Conservation (phyloP, 768 basidiomycete species). For the Amanita phalloides region DNA sequence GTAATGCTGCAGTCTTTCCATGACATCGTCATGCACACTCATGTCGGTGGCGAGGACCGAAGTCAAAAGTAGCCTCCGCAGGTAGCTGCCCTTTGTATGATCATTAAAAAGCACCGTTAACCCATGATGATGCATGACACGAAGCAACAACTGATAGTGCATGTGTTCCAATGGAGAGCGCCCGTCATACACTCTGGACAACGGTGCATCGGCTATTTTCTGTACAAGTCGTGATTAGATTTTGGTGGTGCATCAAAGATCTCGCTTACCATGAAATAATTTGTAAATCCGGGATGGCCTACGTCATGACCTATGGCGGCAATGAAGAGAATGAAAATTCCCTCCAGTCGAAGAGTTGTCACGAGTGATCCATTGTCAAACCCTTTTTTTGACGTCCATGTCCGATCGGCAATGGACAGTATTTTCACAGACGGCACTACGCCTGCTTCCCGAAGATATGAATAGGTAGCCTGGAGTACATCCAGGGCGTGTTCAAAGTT, state of each 20-base stretch:
- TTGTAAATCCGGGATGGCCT: constrained; percentile 92
- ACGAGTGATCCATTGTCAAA: constrained; percentile 28
- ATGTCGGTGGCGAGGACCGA: constrained; percentile 93
- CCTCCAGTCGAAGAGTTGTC: constrained; percentile 46
- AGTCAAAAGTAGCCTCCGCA: constrained; percentile 67
- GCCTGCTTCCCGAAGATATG: constrained; percentile 69
- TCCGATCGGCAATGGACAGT: constrained; percentile 40
- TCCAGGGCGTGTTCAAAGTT: constrained; percentile 97
- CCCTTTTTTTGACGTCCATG: constrained; percentile 25
- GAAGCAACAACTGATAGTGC: constrained; percentile 76
- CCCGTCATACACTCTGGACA: constrained; percentile 82
- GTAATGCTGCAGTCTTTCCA: constrained; percentile 48
- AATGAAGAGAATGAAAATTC: constrained; percentile 77
- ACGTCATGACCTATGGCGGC: constrained; percentile 97
- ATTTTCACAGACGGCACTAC: constrained; percentile 72
- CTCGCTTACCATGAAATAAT: constrained; percentile 79
- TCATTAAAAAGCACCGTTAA: constrained; percentile 59
- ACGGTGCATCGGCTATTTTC: constrained; percentile 90
- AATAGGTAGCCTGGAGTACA: constrained; percentile 88
- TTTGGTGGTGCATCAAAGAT: neutral
- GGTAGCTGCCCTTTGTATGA: constrained; percentile 30
- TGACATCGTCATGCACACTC: constrained; percentile 81
- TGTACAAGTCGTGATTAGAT: constrained; percentile 18
- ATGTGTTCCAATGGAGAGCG: constrained; percentile 87
- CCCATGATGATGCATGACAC: constrained; percentile 73